phyloP scores from a whole-genome alignment of 2,329 filamentous ascomycete genomes.

The Fusarium buxicola region DNA sequence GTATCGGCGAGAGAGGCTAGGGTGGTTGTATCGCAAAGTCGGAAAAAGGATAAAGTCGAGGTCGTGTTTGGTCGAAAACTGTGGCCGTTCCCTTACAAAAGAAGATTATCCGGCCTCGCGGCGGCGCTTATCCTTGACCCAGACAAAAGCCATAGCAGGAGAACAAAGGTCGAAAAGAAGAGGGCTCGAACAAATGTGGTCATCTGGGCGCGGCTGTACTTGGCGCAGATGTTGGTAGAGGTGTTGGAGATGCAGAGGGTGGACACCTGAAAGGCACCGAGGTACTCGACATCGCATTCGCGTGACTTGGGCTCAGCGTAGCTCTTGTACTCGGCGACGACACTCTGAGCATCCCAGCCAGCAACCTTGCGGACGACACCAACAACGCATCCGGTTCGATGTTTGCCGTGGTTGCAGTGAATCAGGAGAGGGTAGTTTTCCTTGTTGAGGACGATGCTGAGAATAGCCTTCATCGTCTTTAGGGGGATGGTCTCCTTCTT shows the following conservation, averaged over 20 bases:
- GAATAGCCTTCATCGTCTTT: conserved; percentile 75
- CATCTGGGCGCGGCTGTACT: conserved; percentile 43
- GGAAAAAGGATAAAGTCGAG: too few species aligned
- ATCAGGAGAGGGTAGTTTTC: conserved; percentile 84
- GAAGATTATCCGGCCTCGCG: conserved; percentile 24
- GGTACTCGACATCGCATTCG: conserved; percentile 70
- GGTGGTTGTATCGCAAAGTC: conserved; percentile 5
- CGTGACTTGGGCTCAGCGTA: conserved; percentile 72
- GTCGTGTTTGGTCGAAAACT: too few species aligned
- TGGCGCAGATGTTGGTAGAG: conserved; percentile 14
- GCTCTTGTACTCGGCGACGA: conserved; percentile 78
- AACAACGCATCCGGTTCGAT: conserved; percentile 91
- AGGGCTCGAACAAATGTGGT: conserved; percentile 57
- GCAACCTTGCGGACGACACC: conserved; percentile 80
- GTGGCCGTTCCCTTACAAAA: conserved; percentile 14
- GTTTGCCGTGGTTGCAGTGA: conserved; percentile 95
- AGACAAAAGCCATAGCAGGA: conserved; percentile 58
- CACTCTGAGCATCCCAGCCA: conserved; percentile 71
- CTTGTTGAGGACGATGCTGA: conserved; percentile 77
- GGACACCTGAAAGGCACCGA: conserved; percentile 61
- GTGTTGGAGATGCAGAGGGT: conserved; percentile 46
- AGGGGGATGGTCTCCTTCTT: conserved; percentile 81
- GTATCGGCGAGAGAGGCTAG: not conserved
- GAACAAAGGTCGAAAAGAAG: conserved; percentile 56
- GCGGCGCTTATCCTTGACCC: conserved; percentile 47